Conservation (phyloP, 805 yeast species). For the Yarrowia keelungensis region DNA sequence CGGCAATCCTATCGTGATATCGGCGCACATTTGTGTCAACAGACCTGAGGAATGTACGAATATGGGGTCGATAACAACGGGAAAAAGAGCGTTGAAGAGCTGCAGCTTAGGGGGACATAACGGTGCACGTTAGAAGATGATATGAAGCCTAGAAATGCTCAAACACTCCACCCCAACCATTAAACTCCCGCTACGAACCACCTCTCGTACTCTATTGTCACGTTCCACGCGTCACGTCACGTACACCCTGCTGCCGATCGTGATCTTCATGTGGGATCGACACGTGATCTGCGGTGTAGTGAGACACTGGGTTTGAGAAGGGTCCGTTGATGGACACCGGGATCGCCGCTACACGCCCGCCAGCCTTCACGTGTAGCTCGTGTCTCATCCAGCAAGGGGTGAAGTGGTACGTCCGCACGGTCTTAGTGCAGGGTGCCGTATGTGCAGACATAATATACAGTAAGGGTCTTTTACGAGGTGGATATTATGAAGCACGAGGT, state of each 20-base stretch:
- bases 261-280: slow-evolving; percentile 17
- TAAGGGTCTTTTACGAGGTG: slow-evolving; percentile 13
- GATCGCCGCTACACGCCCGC: slow-evolving; percentile 4
- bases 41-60: neutral
- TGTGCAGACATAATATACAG: neutral
- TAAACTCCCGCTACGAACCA: no score
- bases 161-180: no score
- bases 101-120: no score
- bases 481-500: no score
- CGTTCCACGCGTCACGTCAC: slow-evolving; percentile 26
- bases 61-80: neutral
- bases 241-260: slow-evolving; percentile 17
- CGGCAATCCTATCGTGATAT: neutral
- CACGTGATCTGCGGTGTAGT: slow-evolving; percentile 14
- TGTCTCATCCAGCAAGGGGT: neutral
- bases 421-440: neutral
- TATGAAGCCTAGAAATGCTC: no score
- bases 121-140: no score
- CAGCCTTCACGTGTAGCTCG: slow-evolving; percentile 5
- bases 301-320: neutral
- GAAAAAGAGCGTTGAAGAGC: neutral
- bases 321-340: neutral
- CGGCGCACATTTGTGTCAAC: neutral
- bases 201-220: neutral
- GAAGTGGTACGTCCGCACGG: neutral